Conservation (phyloP, 1,284 basidiomycete species). For the Pseudozyma flocculosa region DNA sequence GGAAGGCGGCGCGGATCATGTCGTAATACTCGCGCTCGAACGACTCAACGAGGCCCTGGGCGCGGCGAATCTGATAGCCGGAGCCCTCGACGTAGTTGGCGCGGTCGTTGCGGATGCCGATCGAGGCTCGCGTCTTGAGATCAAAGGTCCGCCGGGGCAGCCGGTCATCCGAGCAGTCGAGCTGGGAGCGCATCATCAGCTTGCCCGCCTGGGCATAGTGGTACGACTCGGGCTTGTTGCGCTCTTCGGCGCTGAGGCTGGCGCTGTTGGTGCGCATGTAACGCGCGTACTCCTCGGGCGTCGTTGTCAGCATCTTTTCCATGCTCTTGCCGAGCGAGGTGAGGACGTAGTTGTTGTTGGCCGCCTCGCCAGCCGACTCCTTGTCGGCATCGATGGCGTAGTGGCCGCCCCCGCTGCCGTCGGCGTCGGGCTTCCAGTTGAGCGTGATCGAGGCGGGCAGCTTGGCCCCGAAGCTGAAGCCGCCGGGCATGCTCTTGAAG, state of each 20-base stretch:
- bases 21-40: constrained; percentile 63
- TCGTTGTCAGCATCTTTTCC: constrained; percentile 81
- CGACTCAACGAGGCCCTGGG: constrained; percentile 49
- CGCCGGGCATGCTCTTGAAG: constrained; percentile 67
- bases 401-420: constrained; percentile 47
- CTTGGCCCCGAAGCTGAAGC: constrained; percentile 77
- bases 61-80: constrained; percentile 55
- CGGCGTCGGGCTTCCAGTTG: constrained; percentile 60
- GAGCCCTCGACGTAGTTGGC: constrained; percentile 70
- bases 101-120: constrained; percentile 81
- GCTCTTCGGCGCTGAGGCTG: constrained; percentile 55
- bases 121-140: constrained; percentile 87
- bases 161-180: constrained; percentile 80
- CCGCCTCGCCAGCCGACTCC: constrained; percentile 27
- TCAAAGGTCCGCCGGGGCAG: constrained; percentile 91
- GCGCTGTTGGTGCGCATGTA: constrained; percentile 63
- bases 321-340: constrained; percentile 73
- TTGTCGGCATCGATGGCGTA: constrained; percentile 80
- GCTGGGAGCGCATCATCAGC: constrained; percentile 90
- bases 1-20: constrained; percentile 84
- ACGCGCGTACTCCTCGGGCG: constrained; percentile 68
- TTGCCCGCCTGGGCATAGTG: constrained; percentile 65
- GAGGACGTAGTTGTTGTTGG: constrained; percentile 54
- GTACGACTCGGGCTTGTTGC: constrained; percentile 57
- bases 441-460: constrained; percentile 75